phyloP scores from a whole-genome alignment of 106 monocot species.

The Triglochin maritima region DNA sequence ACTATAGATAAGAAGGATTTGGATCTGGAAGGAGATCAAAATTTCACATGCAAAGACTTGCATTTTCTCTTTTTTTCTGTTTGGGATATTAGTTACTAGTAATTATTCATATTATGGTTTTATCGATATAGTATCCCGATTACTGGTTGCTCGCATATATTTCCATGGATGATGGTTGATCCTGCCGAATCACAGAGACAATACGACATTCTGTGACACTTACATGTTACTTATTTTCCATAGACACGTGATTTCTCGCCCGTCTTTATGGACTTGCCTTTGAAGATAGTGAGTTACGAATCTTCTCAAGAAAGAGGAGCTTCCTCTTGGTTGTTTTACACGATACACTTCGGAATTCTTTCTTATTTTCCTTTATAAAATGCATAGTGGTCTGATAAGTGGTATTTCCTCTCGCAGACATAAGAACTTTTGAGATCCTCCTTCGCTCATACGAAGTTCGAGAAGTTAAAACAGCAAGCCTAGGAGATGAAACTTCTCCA shows the following conservation, averaged over 20 bases:
- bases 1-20: not conserved
- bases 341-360: not conserved
- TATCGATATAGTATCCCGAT: too few relatives aligned
- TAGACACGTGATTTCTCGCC: too few relatives aligned
- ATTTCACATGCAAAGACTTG: not conserved
- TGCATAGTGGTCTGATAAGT: not conserved
- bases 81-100: too few relatives aligned
- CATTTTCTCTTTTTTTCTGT: too few relatives aligned
- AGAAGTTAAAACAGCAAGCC: constrained; percentile 18
- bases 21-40: not conserved
- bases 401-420: constrained; percentile 36
- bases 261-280: too few relatives aligned
- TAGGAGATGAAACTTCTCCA: constrained; percentile 9
- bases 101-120: too few relatives aligned
- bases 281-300: not conserved
- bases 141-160: too few relatives aligned
- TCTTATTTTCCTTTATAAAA: not conserved
- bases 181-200: too few relatives aligned
- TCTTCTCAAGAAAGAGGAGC: not conserved
- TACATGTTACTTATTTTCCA: too few relatives aligned
- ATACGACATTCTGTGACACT: too few relatives aligned
- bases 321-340: not conserved
- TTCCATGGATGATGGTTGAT: too few relatives aligned
- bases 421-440: constrained; percentile 88
- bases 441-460: constrained; percentile 76